Percentiles rank a stretch among this genome's conserved stretches.
These are phyloP conservation scores for Codiaeum variegatum DNA, from an alignment of 441 rosid genomes.

Conservation along the genomic window DNA sequence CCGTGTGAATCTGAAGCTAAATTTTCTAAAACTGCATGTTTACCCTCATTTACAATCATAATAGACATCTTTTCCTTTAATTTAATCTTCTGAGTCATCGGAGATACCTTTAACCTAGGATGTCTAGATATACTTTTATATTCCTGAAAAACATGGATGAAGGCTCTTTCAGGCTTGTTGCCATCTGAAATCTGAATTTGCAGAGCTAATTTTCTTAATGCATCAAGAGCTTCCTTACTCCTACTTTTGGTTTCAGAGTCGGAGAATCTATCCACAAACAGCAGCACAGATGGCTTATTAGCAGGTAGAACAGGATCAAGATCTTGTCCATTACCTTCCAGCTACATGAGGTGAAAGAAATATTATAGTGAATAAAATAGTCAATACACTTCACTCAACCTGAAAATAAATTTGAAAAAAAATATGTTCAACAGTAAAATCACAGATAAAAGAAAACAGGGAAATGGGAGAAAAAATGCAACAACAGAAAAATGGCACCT, in stretches of 20 bases:
- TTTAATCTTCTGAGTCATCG: conserved; percentile 40
- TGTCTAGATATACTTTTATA: conserved; percentile 35
- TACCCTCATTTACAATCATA: conserved; percentile 65
- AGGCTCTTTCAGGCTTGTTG: conserved; percentile 33
- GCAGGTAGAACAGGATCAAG: conserved; percentile 54
- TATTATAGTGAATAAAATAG: conserved; percentile 5
- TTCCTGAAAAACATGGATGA: conserved; percentile 33
- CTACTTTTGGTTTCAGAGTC: conserved; percentile 52
- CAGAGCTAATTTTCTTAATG: conserved; percentile 60
- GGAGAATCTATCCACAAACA: conserved; percentile 83
- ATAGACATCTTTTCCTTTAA: conserved; percentile 66
- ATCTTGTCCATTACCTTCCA: conserved; percentile 51
- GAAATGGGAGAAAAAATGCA: background rate
- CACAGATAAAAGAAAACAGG: background rate
- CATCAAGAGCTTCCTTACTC: conserved; percentile 63
- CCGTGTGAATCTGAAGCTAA: conserved; percentile 54
- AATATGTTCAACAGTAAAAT: background rate
- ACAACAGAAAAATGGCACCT: background rate
- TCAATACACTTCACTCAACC: background rate
- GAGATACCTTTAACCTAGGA: conserved; percentile 43
- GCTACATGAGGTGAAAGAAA: conserved; percentile 42
- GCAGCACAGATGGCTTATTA: conserved; percentile 67
- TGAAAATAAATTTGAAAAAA: no score
- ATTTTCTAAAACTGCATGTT: conserved; percentile 46
- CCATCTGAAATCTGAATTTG: conserved; percentile 35